A percentile compares a stretch with the other conserved stretches of the same genome.
Evolutionary conservation across 1,284 basidiomycete species (phyloP).

Genomic region (Leucocoprinus gongylophorus): DNA sequence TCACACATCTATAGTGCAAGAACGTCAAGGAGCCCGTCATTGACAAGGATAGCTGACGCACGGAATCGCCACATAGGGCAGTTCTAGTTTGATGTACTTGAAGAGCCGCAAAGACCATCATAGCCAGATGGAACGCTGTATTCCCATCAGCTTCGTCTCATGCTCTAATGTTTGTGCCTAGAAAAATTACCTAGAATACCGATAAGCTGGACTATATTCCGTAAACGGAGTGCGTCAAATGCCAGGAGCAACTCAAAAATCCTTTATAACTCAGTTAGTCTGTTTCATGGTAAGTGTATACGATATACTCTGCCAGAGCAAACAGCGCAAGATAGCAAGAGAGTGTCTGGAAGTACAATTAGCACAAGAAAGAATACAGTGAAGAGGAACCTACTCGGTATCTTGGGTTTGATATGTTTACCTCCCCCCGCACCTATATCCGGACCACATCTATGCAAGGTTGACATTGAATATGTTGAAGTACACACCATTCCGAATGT

Average conservation of each 20-base stretch:
- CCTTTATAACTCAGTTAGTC: slow-evolving; percentile 29
- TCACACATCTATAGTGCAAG: slow-evolving; percentile 34
- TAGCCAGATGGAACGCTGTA: slow-evolving; percentile 65
- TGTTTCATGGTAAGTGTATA: slow-evolving; percentile 2
- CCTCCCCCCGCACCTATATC: slow-evolving; percentile 31
- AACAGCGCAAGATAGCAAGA: slow-evolving; percentile 79
- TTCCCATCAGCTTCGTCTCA: neutral
- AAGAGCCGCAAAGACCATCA: slow-evolving; percentile 64
- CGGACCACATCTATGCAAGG: neutral
- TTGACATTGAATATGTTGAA: neutral
- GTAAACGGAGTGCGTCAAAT: slow-evolving; percentile 63
- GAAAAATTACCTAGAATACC: slow-evolving; percentile 56
- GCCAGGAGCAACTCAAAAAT: slow-evolving; percentile 69
- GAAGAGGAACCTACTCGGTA: slow-evolving; percentile 44
- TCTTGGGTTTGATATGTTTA: slow-evolving; percentile 43
- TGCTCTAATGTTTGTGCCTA: neutral
- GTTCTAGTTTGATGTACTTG: slow-evolving; percentile 65
- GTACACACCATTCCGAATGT: slow-evolving; percentile 43
- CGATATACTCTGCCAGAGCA: slow-evolving; percentile 65
- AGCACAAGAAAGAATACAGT: neutral
- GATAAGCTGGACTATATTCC: slow-evolving; percentile 70
- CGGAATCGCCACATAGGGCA: slow-evolving; percentile 33
- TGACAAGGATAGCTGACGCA: neutral
- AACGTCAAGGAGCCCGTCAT: neutral
- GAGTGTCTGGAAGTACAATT: slow-evolving; percentile 46